These are phyloP conservation scores for Fomitopsis palustris DNA, from an alignment of 1,284 basidiomycete genomes.

Conservation along the genomic window DNA sequence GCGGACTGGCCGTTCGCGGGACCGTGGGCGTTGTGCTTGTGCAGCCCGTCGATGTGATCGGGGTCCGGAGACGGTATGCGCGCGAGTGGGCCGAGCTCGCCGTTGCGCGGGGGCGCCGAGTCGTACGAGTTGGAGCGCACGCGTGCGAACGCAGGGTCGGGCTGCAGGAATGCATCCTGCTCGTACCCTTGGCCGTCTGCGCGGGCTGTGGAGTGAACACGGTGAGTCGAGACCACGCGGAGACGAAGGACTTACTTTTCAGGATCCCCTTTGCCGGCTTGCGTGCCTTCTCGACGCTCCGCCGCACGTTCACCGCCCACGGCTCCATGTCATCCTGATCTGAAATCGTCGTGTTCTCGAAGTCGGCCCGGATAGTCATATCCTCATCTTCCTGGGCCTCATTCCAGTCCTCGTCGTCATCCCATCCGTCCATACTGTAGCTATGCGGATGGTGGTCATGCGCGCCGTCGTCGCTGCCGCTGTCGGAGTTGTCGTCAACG, in stretches of 20 bases:
- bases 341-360: slow-evolving; percentile 43
- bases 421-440: slow-evolving; percentile 57
- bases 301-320: slow-evolving; percentile 69
- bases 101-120: slow-evolving; percentile 45
- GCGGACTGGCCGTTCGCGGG: slow-evolving; percentile 22
- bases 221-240: slow-evolving; percentile 19
- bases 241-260: slow-evolving; percentile 62
- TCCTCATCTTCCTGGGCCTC: slow-evolving; percentile 74
- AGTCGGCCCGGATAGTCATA: slow-evolving; percentile 61
- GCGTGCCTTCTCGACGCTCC: slow-evolving; percentile 61
- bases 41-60: slow-evolving; percentile 82
- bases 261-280: slow-evolving; percentile 83
- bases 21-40: slow-evolving; percentile 57
- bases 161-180: slow-evolving; percentile 53
- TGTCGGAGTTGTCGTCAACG: slow-evolving; percentile 60
- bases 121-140: slow-evolving; percentile 81
- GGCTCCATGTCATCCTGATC: slow-evolving; percentile 60
- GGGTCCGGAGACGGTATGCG: slow-evolving; percentile 78
- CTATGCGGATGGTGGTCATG: slow-evolving; percentile 38
- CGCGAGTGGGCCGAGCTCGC: slow-evolving; percentile 70
- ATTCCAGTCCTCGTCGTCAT: slow-evolving; percentile 65
- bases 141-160: slow-evolving; percentile 43
- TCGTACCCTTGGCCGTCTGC: slow-evolving; percentile 62
- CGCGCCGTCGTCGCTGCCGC: slow-evolving; percentile 41
- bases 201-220: slow-evolving; percentile 18